Evolutionary conservation across 2,329 filamentous ascomycete genomes (phyloP).

Genomic region (Diaporthe humulicola): DNA sequence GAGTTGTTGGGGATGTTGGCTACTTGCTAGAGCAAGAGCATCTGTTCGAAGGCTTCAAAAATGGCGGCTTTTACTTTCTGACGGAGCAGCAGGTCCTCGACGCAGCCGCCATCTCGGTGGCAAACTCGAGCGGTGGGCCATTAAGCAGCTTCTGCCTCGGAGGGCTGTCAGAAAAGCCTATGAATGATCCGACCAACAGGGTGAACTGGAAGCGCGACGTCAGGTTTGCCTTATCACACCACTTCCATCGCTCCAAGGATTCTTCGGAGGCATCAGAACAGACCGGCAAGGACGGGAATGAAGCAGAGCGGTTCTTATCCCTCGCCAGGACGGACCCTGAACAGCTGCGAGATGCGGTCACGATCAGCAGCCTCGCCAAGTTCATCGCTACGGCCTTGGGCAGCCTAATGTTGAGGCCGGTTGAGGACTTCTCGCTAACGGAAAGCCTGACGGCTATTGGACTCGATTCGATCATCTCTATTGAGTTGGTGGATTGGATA

Average conservation of each 20-base stretch:
- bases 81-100: not conserved
- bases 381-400: not conserved
- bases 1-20: conserved; percentile 47
- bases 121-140: not conserved
- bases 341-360: no score
- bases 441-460: not conserved
- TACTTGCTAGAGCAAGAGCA: conserved; percentile 45
- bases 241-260: no score
- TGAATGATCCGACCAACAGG: not conserved
- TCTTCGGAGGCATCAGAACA: no score
- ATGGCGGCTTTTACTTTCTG: conserved; percentile 43
- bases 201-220: conserved; percentile 3
- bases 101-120: conserved; percentile 18
- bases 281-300: no score
- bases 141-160: not conserved
- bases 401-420: not conserved
- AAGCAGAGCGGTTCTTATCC: no score
- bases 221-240: not conserved
- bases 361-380: no score
- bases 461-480: not conserved
- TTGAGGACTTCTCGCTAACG: not conserved
- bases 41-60: conserved; percentile 42
- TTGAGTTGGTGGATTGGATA: not conserved
- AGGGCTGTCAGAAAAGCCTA: not conserved
- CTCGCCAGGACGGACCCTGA: no score